Evolutionary conservation across 176 grass and related monocot genomes (phyloP), one percentile per base, ranked within the genome.

Genomic region (Themeda triandra): DNA sequence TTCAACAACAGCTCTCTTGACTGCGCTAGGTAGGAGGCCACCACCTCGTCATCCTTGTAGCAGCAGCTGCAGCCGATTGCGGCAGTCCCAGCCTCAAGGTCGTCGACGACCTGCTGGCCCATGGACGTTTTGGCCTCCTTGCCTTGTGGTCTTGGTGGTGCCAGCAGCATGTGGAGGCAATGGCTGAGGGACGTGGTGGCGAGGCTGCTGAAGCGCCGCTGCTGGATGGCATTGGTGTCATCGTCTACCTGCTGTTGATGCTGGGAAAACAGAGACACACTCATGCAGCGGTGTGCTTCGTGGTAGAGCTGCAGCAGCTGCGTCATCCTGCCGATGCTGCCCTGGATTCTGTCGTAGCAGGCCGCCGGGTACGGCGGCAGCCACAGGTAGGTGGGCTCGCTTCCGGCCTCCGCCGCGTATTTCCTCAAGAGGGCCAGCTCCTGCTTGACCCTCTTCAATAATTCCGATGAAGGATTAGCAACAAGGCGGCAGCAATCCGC

Each of bases 371-470:
- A 91, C 21, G 84, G 88, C 78, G 85, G 33, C 62, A 92, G 78
- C 94, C 94, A 97, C 58, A 94, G 68, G 71, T 80, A 89, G 7
- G 84, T 91, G 3, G 94, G 95, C 80, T 97, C 95, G 2, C 81
- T 65, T 6, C 71, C 70, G 0, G 92, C 90, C 82, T 97, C 92
- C 19, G 42, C 63, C 1, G 79, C 63, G 29, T 49, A 28, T 59
- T 87, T 94, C 69, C 84, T 70, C 6, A 94, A 70, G 31, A 74
- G 58, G 28, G 46, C 63, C 24, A 97, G 63, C 75, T 87, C 66
- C 24, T 73, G 65, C 69, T 77, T 69, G 71, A 87, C 60, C 17
- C n/a, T 69, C 64, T 58, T 84, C 18, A 84, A 63, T 24, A 19
- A 6, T 21, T 19, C 24, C 5, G 13, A 46, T 4, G 14, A 32